Conservation (phyloP, 106 monocot species). For the Xerophyta viscosa region DNA sequence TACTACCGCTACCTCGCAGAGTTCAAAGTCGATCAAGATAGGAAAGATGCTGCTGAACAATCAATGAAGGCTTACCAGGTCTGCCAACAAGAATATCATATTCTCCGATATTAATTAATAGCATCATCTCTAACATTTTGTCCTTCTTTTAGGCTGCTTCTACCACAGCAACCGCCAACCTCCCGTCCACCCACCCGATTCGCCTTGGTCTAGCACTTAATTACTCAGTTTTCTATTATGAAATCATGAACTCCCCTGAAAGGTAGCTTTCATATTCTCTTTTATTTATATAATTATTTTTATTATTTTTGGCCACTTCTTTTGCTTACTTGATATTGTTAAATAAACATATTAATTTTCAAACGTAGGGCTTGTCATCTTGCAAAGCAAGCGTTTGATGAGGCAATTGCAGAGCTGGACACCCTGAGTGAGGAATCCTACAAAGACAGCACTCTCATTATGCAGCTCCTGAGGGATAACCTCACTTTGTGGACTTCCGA, state of each 20-base stretch:
- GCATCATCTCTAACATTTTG: constrained; percentile 1
- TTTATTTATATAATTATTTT: too few species aligned
- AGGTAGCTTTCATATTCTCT: too few species aligned
- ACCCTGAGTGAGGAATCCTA: constrained; percentile 38
- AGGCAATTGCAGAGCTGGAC: constrained; percentile 41
- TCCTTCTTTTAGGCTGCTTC: constrained; percentile 29
- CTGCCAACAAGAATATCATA: too few species aligned
- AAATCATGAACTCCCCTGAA: constrained; percentile 49
- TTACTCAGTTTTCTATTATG: constrained; percentile 59
- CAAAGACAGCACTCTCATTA: constrained; percentile 40
- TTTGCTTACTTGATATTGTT: too few species aligned
- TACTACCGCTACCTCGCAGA: constrained; percentile 36
- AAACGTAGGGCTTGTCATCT: too few species aligned
- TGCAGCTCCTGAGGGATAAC: constrained; percentile 40
- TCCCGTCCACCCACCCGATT: constrained; percentile 52
- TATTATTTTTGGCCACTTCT: too few species aligned
- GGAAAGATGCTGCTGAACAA: constrained; percentile 33
- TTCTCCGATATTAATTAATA: constrained; percentile 2
- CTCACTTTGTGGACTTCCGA: constrained; percentile 41
- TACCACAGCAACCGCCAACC: constrained; percentile 25
- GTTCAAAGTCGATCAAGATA: constrained; percentile 27
- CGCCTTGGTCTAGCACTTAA: constrained; percentile 58
- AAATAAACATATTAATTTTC: too few species aligned
- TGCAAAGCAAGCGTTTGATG: constrained; percentile 37
- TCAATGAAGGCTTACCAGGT: constrained; percentile 35